Conservation (phyloP, 140 eudicot species). For the Cichorium intybus region DNA sequence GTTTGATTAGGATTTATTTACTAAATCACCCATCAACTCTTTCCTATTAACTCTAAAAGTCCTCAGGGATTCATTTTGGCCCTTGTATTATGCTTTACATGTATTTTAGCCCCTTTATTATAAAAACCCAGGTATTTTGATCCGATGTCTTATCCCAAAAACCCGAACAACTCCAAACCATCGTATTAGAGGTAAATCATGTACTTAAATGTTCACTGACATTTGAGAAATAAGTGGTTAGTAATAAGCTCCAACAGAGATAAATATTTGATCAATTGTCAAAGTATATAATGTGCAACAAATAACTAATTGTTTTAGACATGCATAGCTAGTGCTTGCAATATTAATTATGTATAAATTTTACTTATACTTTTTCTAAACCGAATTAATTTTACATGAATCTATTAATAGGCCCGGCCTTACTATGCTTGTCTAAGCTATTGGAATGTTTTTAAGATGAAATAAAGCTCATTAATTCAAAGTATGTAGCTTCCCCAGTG, state of each 20-base stretch:
- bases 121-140: background rate
- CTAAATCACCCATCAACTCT: background rate
- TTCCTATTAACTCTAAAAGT: background rate
- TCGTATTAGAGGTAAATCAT: too few relatives aligned
- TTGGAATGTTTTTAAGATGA: background rate
- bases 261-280: background rate
- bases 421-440: background rate
- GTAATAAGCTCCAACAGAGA: too few relatives aligned
- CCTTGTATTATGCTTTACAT: background rate
- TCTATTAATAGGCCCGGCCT: background rate
- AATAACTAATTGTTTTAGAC: background rate
- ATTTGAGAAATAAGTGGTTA: too few relatives aligned
- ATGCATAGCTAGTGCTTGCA: background rate
- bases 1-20: conserved; percentile 16
- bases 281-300: background rate
- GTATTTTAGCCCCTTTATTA: background rate
- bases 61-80: background rate
- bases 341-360: background rate
- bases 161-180: too few relatives aligned
- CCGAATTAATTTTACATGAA: background rate
- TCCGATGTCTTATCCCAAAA: too few relatives aligned
- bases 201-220: too few relatives aligned
- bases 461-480: too few relatives aligned
- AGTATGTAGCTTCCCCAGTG: background rate
- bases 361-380: background rate